These are phyloP conservation scores for Penicillium mononematosum DNA, from an alignment of 495 filamentous ascomycete species.

Conservation along the genomic window DNA sequence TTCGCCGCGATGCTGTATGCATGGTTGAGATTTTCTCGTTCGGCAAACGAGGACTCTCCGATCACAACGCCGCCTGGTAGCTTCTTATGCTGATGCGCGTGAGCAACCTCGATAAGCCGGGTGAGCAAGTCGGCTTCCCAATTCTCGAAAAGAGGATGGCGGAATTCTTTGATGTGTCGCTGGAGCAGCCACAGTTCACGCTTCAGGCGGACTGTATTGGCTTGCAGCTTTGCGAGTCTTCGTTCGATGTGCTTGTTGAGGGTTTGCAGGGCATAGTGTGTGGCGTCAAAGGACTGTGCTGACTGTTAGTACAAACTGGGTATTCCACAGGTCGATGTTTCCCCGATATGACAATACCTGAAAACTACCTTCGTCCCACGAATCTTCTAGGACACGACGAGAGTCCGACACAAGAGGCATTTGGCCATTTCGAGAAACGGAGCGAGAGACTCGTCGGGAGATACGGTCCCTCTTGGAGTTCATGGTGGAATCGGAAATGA, in stretches of 20 bases:
- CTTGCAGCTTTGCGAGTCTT: conserved; percentile 24
- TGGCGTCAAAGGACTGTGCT: conserved; percentile 5
- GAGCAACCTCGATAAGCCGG: conserved; percentile 39
- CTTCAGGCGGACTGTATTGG: conserved; percentile 25
- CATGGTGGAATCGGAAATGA: conserved; percentile 9
- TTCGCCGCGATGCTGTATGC: conserved; percentile 32
- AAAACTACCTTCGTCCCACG: conserved; percentile 2
- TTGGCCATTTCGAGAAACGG: background rate
- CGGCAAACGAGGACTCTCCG: conserved; percentile 12
- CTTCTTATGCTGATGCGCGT: conserved; percentile 27
- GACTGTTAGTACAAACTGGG: background rate
- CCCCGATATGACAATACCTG: background rate
- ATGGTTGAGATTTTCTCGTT: conserved; percentile 24
- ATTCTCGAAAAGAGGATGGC: conserved; percentile 31
- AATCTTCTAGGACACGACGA: background rate
- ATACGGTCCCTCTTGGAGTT: background rate
- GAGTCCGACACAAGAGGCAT: background rate
- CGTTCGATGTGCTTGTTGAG: conserved; percentile 27
- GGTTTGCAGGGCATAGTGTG: conserved; percentile 23
- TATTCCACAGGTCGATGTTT: background rate
- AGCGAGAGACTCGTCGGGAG: background rate
- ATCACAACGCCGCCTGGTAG: conserved; percentile 25
- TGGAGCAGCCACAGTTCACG: conserved; percentile 31
- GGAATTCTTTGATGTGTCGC: conserved; percentile 30
- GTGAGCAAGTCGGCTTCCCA: conserved; percentile 45